Percentiles rank a stretch among this genome's conserved stretches.
Conservation (phyloP, 352 stramenopile species). For the Pythium volutum region DNA sequence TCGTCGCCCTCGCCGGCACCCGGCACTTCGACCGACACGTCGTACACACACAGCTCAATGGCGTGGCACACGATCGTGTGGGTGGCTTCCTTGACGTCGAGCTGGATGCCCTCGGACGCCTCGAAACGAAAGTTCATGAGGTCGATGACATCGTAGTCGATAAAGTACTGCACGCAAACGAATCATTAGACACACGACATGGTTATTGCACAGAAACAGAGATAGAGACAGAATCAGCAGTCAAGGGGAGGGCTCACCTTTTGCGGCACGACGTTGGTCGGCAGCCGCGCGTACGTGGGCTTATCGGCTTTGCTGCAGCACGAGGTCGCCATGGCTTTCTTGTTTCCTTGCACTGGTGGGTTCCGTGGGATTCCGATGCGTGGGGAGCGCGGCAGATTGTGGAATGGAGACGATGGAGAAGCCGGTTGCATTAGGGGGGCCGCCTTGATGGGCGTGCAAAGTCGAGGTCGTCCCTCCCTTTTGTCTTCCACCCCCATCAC, state of each 20-base stretch:
- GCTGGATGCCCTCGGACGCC: slow-evolving; percentile 50
- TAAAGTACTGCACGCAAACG: slow-evolving; percentile 35
- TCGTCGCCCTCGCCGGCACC: slow-evolving; percentile 20
- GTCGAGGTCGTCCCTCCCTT: too few relatives aligned
- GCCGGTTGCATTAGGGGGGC: too few relatives aligned
- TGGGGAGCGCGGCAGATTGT: too few relatives aligned
- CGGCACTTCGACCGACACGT: slow-evolving; percentile 56
- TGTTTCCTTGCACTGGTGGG: too few relatives aligned
- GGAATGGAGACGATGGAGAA: too few relatives aligned
- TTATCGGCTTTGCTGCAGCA: slow-evolving; percentile 10
- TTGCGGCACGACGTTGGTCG: slow-evolving; percentile 47
- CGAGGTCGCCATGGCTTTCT: slow-evolving; percentile 3
- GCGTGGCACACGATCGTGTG: slow-evolving; percentile 90
- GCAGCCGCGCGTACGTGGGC: slow-evolving; percentile 46
- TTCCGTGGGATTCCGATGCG: too few relatives aligned
- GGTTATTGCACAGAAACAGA: too few relatives aligned
- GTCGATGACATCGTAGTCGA: slow-evolving; percentile 77
- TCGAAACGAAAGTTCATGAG: slow-evolving; percentile 80
- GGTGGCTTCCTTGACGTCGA: slow-evolving; percentile 56
- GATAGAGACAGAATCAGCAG: neutral
- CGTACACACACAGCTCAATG: slow-evolving; percentile 90
- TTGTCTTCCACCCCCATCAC: too few relatives aligned
- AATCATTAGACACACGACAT: too few relatives aligned
- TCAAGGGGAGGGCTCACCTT: slow-evolving; percentile 36
- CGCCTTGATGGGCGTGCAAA: too few relatives aligned